Conservation (phyloP, 2,329 filamentous ascomycete genomes). For the Aspergillus sp. region DNA sequence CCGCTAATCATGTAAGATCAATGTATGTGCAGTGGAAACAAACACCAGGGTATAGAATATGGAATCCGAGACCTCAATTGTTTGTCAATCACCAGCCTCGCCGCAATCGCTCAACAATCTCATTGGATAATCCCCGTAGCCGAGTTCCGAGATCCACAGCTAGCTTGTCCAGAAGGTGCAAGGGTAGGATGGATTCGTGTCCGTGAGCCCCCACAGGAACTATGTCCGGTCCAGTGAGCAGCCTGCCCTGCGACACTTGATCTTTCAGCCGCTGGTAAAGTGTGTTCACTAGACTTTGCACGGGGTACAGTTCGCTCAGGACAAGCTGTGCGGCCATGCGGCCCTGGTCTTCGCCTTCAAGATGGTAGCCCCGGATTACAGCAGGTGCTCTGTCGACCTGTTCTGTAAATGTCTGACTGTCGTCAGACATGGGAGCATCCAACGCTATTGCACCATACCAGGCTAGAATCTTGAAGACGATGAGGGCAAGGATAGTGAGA, state of each 20-base stretch:
- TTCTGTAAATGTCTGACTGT: background rate
- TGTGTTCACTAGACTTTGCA: constrained; percentile 3
- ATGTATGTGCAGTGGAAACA: background rate
- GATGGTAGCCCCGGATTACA: background rate
- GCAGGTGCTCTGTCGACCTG: background rate
- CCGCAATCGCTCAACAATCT: constrained; percentile 3
- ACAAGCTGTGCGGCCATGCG: constrained; percentile 10
- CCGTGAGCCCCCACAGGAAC: too few relatives aligned
- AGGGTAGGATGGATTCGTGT: background rate
- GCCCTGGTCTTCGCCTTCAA: background rate
- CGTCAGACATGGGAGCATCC: background rate
- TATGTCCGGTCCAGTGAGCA: background rate
- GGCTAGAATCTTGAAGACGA: constrained; percentile 2
- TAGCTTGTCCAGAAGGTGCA: background rate
- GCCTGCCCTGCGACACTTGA: background rate
- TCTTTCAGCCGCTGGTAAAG: constrained; percentile 1
- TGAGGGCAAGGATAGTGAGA: background rate
- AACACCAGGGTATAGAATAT: background rate
- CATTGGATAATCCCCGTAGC: background rate
- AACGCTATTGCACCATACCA: constrained; percentile 1
- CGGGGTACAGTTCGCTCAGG: constrained; percentile 5
- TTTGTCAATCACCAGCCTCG: background rate
- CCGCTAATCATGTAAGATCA: background rate
- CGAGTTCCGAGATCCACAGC: background rate
- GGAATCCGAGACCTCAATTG: background rate